Percentiles rank a stretch among this genome's conserved stretches.
These are phyloP conservation scores for Lumnitzera littorea DNA, from an alignment of 345 rosid species.

Conservation along the genomic window DNA sequence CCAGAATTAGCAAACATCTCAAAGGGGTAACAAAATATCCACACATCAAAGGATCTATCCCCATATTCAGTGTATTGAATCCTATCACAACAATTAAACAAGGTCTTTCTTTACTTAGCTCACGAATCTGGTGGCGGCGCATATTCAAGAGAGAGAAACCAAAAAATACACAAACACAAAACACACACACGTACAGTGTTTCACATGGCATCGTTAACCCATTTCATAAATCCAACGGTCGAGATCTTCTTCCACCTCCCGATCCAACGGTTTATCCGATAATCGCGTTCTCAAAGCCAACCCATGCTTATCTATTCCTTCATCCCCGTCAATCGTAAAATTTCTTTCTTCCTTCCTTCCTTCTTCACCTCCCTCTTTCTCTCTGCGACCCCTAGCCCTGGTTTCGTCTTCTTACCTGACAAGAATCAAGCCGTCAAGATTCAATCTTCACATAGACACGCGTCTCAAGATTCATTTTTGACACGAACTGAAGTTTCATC, in stretches of 20 bases:
- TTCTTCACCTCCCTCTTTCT: slow-evolving; percentile 2
- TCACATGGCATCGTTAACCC: no score
- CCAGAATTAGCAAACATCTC: no score
- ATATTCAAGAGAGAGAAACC: no score
- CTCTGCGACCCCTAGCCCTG: neutral
- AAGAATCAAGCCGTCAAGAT: slow-evolving; percentile 6
- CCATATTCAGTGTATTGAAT: no score
- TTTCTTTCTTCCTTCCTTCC: slow-evolving; percentile 8
- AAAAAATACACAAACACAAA: no score
- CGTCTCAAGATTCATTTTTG: neutral
- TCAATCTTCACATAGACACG: neutral
- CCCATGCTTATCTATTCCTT: slow-evolving; percentile 14
- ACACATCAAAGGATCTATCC: no score
- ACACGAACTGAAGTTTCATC: no score
- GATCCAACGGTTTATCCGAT: slow-evolving; percentile 22
- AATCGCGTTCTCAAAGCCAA: slow-evolving; percentile 25
- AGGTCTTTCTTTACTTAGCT: no score
- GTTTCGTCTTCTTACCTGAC: neutral
- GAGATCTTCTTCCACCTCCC: neutral
- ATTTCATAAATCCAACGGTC: slow-evolving; percentile 17
- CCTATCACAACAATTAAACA: no score
- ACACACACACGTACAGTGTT: no score
- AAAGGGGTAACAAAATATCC: no score
- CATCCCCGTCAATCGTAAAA: slow-evolving; percentile 17
- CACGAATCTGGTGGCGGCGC: no score